phyloP scores from a whole-genome alignment of 73 alveolate genomes.

The Blepharisma stoltei region DNA sequence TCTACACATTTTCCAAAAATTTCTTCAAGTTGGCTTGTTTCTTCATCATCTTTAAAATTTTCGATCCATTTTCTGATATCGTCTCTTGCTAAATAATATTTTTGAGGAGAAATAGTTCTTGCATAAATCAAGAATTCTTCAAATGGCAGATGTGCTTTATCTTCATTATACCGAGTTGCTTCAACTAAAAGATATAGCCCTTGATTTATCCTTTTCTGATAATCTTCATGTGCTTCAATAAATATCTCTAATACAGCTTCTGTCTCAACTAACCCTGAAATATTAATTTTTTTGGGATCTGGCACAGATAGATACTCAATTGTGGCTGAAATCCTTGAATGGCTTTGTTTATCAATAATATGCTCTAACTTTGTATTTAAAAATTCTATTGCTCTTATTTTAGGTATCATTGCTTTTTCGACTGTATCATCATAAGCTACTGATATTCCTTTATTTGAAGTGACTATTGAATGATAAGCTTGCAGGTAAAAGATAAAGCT shows the following conservation, averaged over 20 bases:
- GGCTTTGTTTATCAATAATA: background rate
- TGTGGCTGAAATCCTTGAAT: background rate
- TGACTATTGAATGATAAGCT: background rate
- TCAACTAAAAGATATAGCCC: too few relatives aligned
- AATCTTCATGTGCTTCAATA: background rate
- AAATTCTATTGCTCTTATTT: constrained; percentile 20
- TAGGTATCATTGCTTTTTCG: background rate
- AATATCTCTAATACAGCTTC: background rate
- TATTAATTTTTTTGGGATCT: constrained; percentile 23
- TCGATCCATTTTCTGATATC: too few relatives aligned
- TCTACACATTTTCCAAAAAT: too few relatives aligned
- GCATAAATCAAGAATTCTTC: too few relatives aligned
- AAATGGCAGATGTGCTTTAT: too few relatives aligned
- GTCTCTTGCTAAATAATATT: too few relatives aligned
- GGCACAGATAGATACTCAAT: background rate
- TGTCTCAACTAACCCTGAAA: background rate
- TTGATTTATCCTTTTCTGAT: background rate
- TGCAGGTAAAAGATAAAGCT: background rate
- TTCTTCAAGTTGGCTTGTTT: too few relatives aligned
- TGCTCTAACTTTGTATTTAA: background rate
- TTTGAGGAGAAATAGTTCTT: too few relatives aligned
- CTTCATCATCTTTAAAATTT: too few relatives aligned
- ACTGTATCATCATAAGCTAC: background rate
- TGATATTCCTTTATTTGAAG: background rate
- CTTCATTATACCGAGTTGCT: too few relatives aligned